Evolutionary conservation across 805 yeast genomes (phyloP), one percentile per base, ranked within the genome.

Genomic region (Cyberlindnera japonica): DNA sequence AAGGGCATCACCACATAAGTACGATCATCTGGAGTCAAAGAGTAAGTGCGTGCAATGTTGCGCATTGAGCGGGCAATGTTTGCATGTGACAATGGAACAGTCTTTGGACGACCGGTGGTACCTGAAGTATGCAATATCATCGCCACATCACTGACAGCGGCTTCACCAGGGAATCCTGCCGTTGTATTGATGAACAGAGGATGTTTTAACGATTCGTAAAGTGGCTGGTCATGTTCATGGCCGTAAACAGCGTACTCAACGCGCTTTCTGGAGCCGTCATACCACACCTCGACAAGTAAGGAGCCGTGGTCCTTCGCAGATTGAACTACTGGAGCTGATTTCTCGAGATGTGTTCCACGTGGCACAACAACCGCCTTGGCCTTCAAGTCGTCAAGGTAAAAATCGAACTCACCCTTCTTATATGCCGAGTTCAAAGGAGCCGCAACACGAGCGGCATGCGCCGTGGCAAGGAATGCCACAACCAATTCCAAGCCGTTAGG

Each of bases 51-150:
- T 3, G 72, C 62, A 45, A 82, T 79, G 64, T 82, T 82, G 19
- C 58, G 47, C 60, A 79, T 75, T 8, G 84, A 76, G 21, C 77
- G 69, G 5, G 78, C 69, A 57, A 82, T 71, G 61, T 82, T 82
- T 22, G 66, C 58, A 56, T 82, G 89, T 26, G 84, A 69, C 54
- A 82, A 60, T 6, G 89, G 88, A 2, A 82, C 89, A 8, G 84
- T 82, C 58, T 82, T 82, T 37, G 89, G 89, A 38, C 80, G 71
- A 3, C 88, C 87, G 2, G 89, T 82, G 8, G 89, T 82, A 22
- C 90, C 90, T 34, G 83, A 75, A 8, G 90, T 82, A 60, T 82
- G 88, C 35, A 82, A 62, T 19, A 82, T 77, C 58, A 82, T 61
- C 3, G 87, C 87, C 26, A 77, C 69, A 43, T 79, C 82, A 33